phyloP scores from a whole-genome alignment of 2,329 filamentous ascomycete genomes.

The Aspergillus oerlinghausenensis region DNA sequence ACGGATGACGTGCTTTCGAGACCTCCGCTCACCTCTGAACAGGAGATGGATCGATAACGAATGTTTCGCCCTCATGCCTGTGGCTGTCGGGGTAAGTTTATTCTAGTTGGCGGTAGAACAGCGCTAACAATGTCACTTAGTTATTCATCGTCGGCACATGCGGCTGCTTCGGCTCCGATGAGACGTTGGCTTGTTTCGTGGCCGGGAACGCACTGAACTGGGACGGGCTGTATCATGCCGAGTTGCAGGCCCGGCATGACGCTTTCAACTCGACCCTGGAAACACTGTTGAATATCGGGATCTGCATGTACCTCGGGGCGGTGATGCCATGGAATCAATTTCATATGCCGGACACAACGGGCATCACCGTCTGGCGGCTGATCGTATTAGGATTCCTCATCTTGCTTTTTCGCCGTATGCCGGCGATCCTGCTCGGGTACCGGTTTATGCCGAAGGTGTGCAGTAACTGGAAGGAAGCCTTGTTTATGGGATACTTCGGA shows the following conservation, averaged over 20 bases:
- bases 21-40: background rate
- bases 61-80: slow-evolving; percentile 51
- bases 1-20: background rate
- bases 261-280: slow-evolving; percentile 58
- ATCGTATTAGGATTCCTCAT: slow-evolving; percentile 51
- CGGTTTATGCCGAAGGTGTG: slow-evolving; percentile 52
- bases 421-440: slow-evolving; percentile 51
- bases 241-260: slow-evolving; percentile 54
- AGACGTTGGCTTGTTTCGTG: slow-evolving; percentile 58
- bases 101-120: background rate
- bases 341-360: slow-evolving; percentile 49
- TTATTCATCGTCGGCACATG: slow-evolving; percentile 56
- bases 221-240: slow-evolving; percentile 56
- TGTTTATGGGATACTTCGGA: slow-evolving; percentile 57
- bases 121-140: slow-evolving; percentile 20
- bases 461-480: slow-evolving; percentile 53
- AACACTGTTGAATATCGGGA: slow-evolving; percentile 56
- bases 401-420: slow-evolving; percentile 53
- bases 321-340: slow-evolving; percentile 55
- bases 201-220: slow-evolving; percentile 59
- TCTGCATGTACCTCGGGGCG: slow-evolving; percentile 57
- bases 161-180: slow-evolving; percentile 55
- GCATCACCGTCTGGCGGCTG: slow-evolving; percentile 49
- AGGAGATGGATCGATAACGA: slow-evolving; percentile 55
- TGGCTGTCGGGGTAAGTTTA: slow-evolving; percentile 43